These are phyloP conservation scores for Friedmanniomyces simplex DNA, from an alignment of 495 filamentous ascomycete species.

Conservation along the genomic window DNA sequence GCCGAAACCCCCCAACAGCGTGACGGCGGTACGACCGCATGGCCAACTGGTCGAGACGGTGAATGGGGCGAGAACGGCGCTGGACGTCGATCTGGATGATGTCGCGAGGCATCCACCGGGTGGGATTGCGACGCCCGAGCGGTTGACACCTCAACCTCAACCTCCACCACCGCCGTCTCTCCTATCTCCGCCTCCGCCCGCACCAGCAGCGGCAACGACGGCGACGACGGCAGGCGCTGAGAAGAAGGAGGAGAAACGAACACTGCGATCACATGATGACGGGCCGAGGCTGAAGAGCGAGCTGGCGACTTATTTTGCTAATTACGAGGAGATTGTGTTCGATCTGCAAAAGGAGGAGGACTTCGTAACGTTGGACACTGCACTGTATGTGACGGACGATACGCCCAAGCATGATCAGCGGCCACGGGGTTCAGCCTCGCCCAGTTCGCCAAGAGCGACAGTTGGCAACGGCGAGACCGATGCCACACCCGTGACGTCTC, in stretches of 20 bases:
- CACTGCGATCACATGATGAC: slow-evolving; percentile 36
- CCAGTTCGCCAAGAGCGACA: neutral
- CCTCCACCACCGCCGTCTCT: neutral
- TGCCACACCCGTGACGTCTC: slow-evolving; percentile 23
- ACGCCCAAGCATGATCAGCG: slow-evolving; percentile 23
- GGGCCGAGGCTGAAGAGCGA: slow-evolving; percentile 69
- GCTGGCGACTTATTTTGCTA: slow-evolving; percentile 74
- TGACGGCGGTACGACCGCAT: slow-evolving; percentile 28
- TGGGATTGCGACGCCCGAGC: neutral
- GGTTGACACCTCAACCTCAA: neutral
- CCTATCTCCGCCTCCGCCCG: neutral
- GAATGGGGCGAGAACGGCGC: slow-evolving; percentile 26
- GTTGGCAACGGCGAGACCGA: neutral
- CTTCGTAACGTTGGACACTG: slow-evolving; percentile 49
- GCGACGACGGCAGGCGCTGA: neutral
- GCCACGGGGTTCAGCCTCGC: neutral
- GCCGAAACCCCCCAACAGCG: slow-evolving; percentile 26
- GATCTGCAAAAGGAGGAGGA: slow-evolving; percentile 67
- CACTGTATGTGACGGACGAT: slow-evolving; percentile 46
- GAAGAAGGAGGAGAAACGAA: slow-evolving; percentile 31
- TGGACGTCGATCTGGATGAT: slow-evolving; percentile 23
- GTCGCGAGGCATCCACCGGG: slow-evolving; percentile 3
- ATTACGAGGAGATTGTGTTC: slow-evolving; percentile 83
- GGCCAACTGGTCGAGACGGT: slow-evolving; percentile 26
- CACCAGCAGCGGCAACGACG: neutral